phyloP scores from a whole-genome alignment of 2,329 filamentous ascomycete species.

The Botrytis tulipae region DNA sequence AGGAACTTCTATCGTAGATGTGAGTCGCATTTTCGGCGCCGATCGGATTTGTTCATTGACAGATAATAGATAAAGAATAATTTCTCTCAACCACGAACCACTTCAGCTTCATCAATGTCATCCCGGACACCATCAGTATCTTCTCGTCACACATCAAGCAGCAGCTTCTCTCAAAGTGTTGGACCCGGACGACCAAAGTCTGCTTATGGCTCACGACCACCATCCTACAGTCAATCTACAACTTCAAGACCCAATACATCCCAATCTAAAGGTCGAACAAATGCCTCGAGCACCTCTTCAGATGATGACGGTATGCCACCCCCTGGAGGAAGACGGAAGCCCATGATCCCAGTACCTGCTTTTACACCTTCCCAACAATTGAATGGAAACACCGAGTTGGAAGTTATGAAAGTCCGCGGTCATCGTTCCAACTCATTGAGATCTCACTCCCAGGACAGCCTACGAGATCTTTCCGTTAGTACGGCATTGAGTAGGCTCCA shows the following conservation, averaged over 20 bases:
- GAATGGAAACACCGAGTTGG: constrained; percentile 30
- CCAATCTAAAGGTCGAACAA: constrained; percentile 43
- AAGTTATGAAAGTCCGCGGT: constrained; percentile 33
- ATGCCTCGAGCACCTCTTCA: constrained; percentile 41
- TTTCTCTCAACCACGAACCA: constrained; percentile 24
- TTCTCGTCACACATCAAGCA: constrained; percentile 46
- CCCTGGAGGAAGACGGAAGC: constrained; percentile 47
- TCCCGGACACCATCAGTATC: constrained; percentile 44
- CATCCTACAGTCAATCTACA: constrained; percentile 48
- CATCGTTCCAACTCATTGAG: constrained; percentile 35
- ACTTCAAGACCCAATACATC: constrained; percentile 46
- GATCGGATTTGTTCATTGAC: neutral
- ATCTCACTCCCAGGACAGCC: constrained; percentile 26
- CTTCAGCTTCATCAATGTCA: constrained; percentile 40
- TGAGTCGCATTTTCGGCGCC: constrained; percentile 23
- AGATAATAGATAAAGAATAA: constrained; percentile 7
- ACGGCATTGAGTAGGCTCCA: constrained; percentile 40
- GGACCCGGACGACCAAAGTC: constrained; percentile 53
- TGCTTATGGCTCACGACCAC: constrained; percentile 44
- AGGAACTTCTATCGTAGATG: constrained; percentile 32
- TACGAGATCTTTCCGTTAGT: constrained; percentile 42
- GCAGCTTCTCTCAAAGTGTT: constrained; percentile 56
- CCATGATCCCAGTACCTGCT: constrained; percentile 46
- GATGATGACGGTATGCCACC: constrained; percentile 37
- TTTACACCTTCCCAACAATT: constrained; percentile 30